Base-by-base conservation (phyloP, 441 rosid species). In the Pelargonium fulgidum region DNA sequence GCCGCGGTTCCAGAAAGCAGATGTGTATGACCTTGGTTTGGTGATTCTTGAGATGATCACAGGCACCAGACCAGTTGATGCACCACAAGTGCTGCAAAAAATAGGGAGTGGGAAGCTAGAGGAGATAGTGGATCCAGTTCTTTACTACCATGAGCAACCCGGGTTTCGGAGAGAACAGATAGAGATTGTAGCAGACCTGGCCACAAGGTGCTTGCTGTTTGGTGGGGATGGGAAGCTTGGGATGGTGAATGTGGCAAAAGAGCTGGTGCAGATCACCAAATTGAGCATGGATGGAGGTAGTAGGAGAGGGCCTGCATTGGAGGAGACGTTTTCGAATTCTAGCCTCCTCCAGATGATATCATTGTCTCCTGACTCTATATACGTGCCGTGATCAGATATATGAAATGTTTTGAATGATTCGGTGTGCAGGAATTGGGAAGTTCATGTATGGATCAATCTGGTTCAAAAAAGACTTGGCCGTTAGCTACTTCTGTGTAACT, bases 291-390 rank as follows among this genome's bases (percentile, higher is more conserved):
- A 82, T 62, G 79, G 84, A 52, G 77, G 76, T 22, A 77, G 82
- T 62, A 84, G 76, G 71, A 85, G 84, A 66, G 85, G 85, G 67
- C 85, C 84, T 62, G 84, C 81, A 6, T 77, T 88, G 36, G 90
- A 92, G 66, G 96, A 92, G 74, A 92, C 93, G n/a, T 88, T 92
- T 65, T 89, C 90, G 2, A 92, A 88, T 81, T 92, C 92, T 48
- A 89, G 93, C 74, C 83, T 92, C 52, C 90, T 92, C 69, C 96
- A 92, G 73, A 89, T 88, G 96, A 84, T 86, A 48, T 89, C 94
- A n/a, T 84, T 84, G 94, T 89, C 96, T 69, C 96, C 91, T 66
- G 97, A 88, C 68, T 89, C 92, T 1, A 78, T 86, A 10, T 48
- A 78, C 48, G 81, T 78, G 63, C 83, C 80, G 36, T 79, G 59